Evolutionary conservation across 2,329 filamentous ascomycete genomes (phyloP).

Genomic region (Ophiostoma pallidulum): DNA sequence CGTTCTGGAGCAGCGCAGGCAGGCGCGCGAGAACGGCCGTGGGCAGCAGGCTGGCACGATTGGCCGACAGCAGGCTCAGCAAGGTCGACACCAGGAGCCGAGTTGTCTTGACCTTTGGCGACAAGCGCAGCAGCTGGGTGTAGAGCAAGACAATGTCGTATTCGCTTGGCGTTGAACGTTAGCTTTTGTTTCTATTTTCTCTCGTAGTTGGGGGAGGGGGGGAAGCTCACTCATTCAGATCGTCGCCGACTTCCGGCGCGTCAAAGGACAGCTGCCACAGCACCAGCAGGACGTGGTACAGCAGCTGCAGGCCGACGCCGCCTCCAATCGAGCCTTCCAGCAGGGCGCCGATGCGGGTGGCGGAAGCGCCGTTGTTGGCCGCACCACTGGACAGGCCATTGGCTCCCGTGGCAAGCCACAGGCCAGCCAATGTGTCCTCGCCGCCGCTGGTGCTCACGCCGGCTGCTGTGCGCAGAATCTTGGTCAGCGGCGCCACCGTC

Average conservation of each 20-base stretch:
- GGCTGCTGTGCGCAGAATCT: slow-evolving; percentile 71
- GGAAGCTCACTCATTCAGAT: slow-evolving; percentile 70
- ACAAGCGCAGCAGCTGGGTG: slow-evolving; percentile 82
- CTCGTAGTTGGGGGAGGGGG: too few species aligned
- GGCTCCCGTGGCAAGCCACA: slow-evolving; percentile 46
- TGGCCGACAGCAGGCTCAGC: slow-evolving; percentile 66
- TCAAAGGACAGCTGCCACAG: slow-evolving; percentile 98
- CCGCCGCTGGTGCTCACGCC: slow-evolving; percentile 55
- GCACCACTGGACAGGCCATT: slow-evolving; percentile 1
- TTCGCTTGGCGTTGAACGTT: slow-evolving; percentile 65
- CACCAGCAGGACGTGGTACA: slow-evolving; percentile 89
- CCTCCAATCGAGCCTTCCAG: slow-evolving; percentile 59
- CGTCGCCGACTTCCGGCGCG: slow-evolving; percentile 59
- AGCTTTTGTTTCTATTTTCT: too few species aligned
- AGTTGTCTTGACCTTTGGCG: slow-evolving; percentile 96
- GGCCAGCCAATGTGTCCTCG: slow-evolving; percentile 39
- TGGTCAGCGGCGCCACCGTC: slow-evolving; percentile 71
- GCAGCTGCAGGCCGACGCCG: slow-evolving; percentile 80
- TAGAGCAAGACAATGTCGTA: slow-evolving; percentile 88
- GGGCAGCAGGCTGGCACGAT: slow-evolving; percentile 66
- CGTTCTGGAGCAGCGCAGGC: slow-evolving; percentile 55
- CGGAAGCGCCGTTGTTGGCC: slow-evolving; percentile 1
- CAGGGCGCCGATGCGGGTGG: slow-evolving; percentile 21
- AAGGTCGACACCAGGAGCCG: slow-evolving; percentile 83
- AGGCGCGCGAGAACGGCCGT: slow-evolving; percentile 79